phyloP scores from a whole-genome alignment of 148 eudicot species.

The Diospyros kaki region DNA sequence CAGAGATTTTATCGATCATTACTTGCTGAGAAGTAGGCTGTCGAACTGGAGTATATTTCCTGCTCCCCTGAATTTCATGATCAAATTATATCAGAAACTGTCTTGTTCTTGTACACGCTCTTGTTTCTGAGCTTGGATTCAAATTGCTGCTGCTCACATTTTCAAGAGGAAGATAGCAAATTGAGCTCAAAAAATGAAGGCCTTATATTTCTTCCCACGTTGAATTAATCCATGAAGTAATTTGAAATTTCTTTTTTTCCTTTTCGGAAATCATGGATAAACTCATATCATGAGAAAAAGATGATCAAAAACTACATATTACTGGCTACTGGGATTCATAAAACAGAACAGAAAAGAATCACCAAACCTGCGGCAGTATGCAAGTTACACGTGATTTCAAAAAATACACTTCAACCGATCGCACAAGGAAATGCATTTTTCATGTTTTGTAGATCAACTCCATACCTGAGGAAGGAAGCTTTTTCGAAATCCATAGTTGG shows the following conservation, averaged over 20 bases:
- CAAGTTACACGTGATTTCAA: background rate
- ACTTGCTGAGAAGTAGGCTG: conserved; percentile 84
- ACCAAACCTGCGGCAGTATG: background rate
- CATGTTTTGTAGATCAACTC: background rate
- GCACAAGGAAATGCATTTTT: no score
- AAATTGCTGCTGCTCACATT: no score
- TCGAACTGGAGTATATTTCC: conserved; percentile 60
- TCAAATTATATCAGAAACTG: background rate
- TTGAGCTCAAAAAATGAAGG: background rate
- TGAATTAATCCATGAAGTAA: no score
- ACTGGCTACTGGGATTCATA: background rate
- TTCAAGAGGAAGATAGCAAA: no score
- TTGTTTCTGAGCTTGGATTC: no score
- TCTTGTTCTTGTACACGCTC: no score
- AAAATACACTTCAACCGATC: background rate
- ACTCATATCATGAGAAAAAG: background rate
- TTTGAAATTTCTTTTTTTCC: no score
- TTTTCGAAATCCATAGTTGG: conserved; percentile 70
- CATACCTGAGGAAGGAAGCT: conserved; percentile 81
- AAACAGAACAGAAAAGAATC: background rate
- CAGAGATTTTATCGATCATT: conserved; percentile 65
- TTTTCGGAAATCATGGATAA: background rate
- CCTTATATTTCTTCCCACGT: background rate
- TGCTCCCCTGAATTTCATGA: conserved; percentile 50
- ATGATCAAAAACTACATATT: background rate